phyloP scores from a whole-genome alignment of 2,329 filamentous ascomycete species.

The Clarireedia homoeocarpa region DNA sequence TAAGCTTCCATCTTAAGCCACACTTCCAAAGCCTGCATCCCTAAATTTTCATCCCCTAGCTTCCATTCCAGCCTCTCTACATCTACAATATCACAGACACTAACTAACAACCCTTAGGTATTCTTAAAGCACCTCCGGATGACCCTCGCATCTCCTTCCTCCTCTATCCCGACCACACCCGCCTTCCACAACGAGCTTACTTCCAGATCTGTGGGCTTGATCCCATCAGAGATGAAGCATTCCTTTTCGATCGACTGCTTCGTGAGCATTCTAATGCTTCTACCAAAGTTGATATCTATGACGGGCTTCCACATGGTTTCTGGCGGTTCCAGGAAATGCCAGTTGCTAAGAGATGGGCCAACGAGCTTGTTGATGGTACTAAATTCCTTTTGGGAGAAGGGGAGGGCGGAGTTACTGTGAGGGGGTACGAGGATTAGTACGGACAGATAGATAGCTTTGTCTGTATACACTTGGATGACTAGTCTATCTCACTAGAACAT shows the following conservation, averaged over 20 bases:
- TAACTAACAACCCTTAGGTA: neutral
- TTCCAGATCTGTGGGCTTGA: constrained; percentile 44
- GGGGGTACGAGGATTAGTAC: neutral
- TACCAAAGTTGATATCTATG: constrained; percentile 27
- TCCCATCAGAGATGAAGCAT: constrained; percentile 41
- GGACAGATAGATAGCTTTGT: no score
- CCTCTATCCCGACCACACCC: constrained; percentile 27
- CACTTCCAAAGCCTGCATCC: no score
- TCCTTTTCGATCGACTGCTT: constrained; percentile 43
- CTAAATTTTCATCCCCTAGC: no score
- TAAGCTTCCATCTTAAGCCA: no score
- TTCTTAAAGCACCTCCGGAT: neutral
- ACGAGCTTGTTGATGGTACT: neutral
- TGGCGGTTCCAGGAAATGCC: constrained; percentile 15
- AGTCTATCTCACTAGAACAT: no score
- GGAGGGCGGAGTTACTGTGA: neutral
- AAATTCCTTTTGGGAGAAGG: neutral
- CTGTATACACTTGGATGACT: no score
- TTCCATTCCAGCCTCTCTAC: no score
- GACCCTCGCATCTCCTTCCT: constrained; percentile 28
- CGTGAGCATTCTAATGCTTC: constrained; percentile 28
- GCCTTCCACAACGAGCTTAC: constrained; percentile 37
- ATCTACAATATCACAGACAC: no score
- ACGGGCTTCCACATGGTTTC: constrained; percentile 28
- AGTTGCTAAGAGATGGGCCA: neutral